phyloP scores from a whole-genome alignment of 768 basidiomycete species.

The Tylopilus intermedius region DNA sequence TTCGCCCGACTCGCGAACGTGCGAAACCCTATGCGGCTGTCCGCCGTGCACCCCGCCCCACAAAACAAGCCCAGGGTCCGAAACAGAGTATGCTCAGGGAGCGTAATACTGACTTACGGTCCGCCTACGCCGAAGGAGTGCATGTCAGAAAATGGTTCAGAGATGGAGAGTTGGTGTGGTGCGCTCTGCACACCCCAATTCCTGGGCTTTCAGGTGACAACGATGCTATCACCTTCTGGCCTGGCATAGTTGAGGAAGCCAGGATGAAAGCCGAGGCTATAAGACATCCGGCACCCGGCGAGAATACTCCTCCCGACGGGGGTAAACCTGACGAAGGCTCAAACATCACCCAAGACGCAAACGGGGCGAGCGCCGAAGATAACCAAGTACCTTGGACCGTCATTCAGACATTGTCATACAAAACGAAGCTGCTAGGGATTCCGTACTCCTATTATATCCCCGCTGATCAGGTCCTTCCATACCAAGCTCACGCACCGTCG shows the following conservation, averaged over 20 bases:
- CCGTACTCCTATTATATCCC: slow-evolving; percentile 43
- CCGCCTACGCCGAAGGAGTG: slow-evolving; percentile 43
- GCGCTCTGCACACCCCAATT: slow-evolving; percentile 50
- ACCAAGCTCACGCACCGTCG: slow-evolving; percentile 61
- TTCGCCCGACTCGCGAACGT: slow-evolving; percentile 20
- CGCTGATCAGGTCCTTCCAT: slow-evolving; percentile 65
- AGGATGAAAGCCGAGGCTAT: slow-evolving; percentile 44
- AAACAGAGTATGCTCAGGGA: slow-evolving; percentile 54
- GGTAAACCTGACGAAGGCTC: slow-evolving; percentile 4
- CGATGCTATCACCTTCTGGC: slow-evolving; percentile 65
- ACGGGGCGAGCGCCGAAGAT: slow-evolving; percentile 9
- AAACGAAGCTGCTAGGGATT: slow-evolving; percentile 62
- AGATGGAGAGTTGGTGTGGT: slow-evolving; percentile 70
- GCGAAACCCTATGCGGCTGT: slow-evolving; percentile 39
- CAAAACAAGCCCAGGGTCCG: slow-evolving; percentile 33
- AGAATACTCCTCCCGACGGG: neutral
- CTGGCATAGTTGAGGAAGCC: slow-evolving; percentile 59
- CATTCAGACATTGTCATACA: slow-evolving; percentile 58
- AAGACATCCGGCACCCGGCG: slow-evolving; percentile 21
- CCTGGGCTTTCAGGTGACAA: slow-evolving; percentile 33
- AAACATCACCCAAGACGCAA: slow-evolving; percentile 4
- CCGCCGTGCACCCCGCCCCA: slow-evolving; percentile 34
- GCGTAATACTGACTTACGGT: slow-evolving; percentile 60
- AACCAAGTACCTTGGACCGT: slow-evolving; percentile 50
- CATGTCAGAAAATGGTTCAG: slow-evolving; percentile 58